Base-by-base conservation (phyloP, 345 rosid species). In the Microthlaspi erraticum region DNA sequence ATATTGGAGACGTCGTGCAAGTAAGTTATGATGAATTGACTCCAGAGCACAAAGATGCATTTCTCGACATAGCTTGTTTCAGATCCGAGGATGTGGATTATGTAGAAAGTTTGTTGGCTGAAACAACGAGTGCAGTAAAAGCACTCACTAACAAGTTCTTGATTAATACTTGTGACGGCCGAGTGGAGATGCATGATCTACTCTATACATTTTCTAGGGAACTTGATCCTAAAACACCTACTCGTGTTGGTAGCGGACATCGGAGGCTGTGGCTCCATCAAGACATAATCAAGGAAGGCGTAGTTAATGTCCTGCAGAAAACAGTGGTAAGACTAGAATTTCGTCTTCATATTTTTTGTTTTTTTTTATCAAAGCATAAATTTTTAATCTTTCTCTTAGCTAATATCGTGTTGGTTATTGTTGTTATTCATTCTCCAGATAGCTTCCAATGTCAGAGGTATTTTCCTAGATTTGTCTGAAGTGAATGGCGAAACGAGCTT, bases 41-140 rank as follows among this genome's bases (percentile, higher is more conserved):
- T 16, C 9, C 45, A 5, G 14, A 18, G 56, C 64, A 42, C 29
- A 63, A 77, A 58, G 44, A 16, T 4, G 50, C 74, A 6, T 82
- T 82, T 75, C 67, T 74, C 1, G 80, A 80, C 44, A 74, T 82
- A 36, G 80, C 79, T 5, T 77, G 79, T 50, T 79, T 79, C 60
- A 73, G 50, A 20, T 69, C 75, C 0, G 3, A 18, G 1, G 34
- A 46, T 0, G 6, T 1, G 32, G 43, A 74, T 6, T 3, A 3
- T 19, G 60, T 74, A 31, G 45, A 5, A n/a, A 19, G 38, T 34
- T 52, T 77, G 12, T 34, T 77, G 0, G 73, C 29, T 42, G 51
- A 16, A 11, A 8, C 23, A 12, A 19, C 1, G 19, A 43, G 56
- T 58, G 29, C 11, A 37, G 34, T 69, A 20, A 36, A 37, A 20